These are phyloP conservation scores for Neurospora sp. DNA, from an alignment of 495 filamentous ascomycete species.

Conservation along the genomic window DNA sequence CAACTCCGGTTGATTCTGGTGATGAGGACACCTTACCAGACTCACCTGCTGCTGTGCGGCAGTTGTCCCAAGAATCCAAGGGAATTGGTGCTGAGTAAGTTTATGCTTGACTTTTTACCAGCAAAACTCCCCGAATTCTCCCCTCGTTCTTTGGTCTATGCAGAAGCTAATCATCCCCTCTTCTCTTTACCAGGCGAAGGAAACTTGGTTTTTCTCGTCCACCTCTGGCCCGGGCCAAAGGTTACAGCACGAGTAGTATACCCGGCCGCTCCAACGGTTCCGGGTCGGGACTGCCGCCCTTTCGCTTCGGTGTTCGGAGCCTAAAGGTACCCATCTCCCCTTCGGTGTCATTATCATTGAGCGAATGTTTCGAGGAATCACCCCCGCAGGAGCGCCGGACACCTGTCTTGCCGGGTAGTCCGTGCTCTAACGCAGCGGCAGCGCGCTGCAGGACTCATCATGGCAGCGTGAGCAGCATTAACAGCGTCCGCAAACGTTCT, in stretches of 20 bases:
- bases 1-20: constrained; percentile 45
- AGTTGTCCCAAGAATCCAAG: constrained; percentile 44
- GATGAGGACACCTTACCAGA: constrained; percentile 38
- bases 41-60: constrained; percentile 33
- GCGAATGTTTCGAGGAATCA: constrained; percentile 71
- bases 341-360: constrained; percentile 52
- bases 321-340: constrained; percentile 19
- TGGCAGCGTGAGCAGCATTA: constrained; percentile 29
- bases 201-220: constrained; percentile 50
- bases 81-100: constrained; percentile 39
- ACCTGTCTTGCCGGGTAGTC: constrained; percentile 24
- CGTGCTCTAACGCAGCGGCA: constrained; percentile 38
- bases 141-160: neutral
- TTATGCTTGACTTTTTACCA: constrained; percentile 7
- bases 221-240: constrained; percentile 50
- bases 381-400: constrained; percentile 60
- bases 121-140: neutral
- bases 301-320: constrained; percentile 60
- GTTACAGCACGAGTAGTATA: constrained; percentile 41
- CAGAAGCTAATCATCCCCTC: neutral
- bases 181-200: constrained; percentile 36
- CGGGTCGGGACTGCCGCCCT: constrained; percentile 59
- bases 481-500: constrained; percentile 52
- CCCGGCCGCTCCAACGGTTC: constrained; percentile 28
- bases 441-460: constrained; percentile 55